Base-by-base conservation (phyloP, 331 rosid species). In the Malus hybrid region DNA sequence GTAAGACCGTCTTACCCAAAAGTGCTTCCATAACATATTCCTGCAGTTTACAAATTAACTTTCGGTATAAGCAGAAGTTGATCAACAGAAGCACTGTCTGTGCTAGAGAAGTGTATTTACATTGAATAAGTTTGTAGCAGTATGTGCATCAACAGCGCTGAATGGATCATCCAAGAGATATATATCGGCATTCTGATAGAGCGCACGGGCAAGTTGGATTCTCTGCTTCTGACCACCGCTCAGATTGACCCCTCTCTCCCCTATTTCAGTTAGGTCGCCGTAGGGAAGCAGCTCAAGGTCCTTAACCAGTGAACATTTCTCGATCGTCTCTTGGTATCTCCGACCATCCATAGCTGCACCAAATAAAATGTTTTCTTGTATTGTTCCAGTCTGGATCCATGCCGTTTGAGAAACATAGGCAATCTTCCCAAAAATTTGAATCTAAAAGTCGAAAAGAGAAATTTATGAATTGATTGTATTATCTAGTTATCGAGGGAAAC, bases 101-200 rank as follows among this genome's bases (percentile, higher is more conserved):
- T 33, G 34, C 39, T 16, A 33, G 56, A 48, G 70, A 36, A 54
- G 63, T 34, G 8, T 28, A 50, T 77, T 69, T 90, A 93, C 98
- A 71, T 76, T 86, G 75, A 93, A 93, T 61, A 93, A 83, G 81
- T 84, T 90, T 66, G 95, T 82, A 62, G 98, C 92, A 64, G 98
- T 93, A 60, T 90, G 96, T 46, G 98, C 97, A 80, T 93, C 97
- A 72, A 93, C 98, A 7, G 98, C 97, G 70, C 97, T 93, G 74
- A 90, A 93, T n/a, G 98, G 97, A 84, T 93, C 98, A 71, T 93
- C 98, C 87, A 93, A 81, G 72, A 93, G 90, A 83, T 93, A 93
- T 59, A 89, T 85, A 73, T 93, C 97, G 31, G 97, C 97, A 78
- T 89, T 74, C 80, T 93, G 93, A 78, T 93, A 90, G 5, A 93